phyloP scores from a whole-genome alignment of 2,329 filamentous ascomycete species.

The Fulvia fulva region DNA sequence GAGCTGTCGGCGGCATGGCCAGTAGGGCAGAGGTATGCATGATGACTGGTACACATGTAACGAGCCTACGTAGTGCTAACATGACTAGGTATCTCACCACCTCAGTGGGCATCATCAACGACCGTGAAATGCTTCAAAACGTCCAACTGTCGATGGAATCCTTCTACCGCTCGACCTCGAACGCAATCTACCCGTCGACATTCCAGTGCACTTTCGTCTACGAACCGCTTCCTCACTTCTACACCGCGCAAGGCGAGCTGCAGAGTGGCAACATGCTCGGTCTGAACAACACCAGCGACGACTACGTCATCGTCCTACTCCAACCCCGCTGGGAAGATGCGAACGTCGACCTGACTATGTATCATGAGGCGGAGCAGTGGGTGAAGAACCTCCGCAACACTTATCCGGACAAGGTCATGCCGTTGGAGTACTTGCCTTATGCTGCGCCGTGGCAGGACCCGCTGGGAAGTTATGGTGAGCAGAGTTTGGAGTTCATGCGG shows the following conservation, averaged over 20 bases:
- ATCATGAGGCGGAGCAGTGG: slow-evolving; percentile 1
- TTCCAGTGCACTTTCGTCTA: slow-evolving; percentile 7
- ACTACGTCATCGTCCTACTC: slow-evolving; percentile 7
- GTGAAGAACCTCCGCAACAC: slow-evolving; percentile 1
- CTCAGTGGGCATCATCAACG: not conserved
- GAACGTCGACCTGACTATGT: slow-evolving; percentile 3
- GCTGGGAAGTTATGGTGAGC: slow-evolving; percentile 11
- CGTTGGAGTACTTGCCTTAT: not conserved
- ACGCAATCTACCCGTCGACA: not conserved
- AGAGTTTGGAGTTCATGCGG: slow-evolving; percentile 7
- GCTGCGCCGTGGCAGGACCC: slow-evolving; percentile 11
- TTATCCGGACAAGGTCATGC: not conserved
- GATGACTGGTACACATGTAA: not conserved
- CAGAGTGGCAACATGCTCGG: slow-evolving; percentile 7
- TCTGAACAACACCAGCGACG: slow-evolving; percentile 12
- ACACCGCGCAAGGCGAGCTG: not conserved
- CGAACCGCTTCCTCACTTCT: slow-evolving; percentile 6
- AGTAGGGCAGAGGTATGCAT: not conserved
- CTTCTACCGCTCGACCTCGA: not conserved
- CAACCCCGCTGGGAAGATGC: slow-evolving; percentile 7
- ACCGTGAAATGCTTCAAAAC: not conserved
- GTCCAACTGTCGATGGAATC: not conserved
- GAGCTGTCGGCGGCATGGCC: not conserved
- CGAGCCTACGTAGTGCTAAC: not conserved
- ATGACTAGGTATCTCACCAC: not conserved